phyloP scores from a whole-genome alignment of 441 rosid species.

The Viola pubescens region DNA sequence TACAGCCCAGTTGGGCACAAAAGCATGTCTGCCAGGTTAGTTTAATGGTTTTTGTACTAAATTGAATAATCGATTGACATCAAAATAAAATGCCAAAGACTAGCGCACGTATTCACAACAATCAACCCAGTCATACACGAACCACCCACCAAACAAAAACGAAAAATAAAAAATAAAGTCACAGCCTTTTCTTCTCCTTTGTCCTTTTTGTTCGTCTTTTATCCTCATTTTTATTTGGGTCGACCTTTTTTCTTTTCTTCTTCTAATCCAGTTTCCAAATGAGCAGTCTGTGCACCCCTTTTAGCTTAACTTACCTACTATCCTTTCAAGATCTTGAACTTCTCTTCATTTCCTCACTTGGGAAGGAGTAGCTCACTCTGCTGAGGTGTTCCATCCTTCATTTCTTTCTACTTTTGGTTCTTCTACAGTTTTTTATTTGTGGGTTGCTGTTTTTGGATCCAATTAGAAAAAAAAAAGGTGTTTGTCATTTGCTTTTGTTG shows the following conservation, averaged over 20 bases:
- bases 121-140: too few species aligned
- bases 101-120: too few species aligned
- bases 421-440: neutral
- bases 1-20: too few species aligned
- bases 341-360: constrained; percentile 2
- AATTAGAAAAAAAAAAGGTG: neutral
- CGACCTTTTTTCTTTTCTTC: neutral
- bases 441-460: neutral
- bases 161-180: too few species aligned
- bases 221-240: too few species aligned
- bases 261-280: neutral
- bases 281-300: neutral
- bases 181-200: too few species aligned
- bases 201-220: too few species aligned
- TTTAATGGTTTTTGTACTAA: too few species aligned
- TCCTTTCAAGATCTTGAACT: neutral
- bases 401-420: neutral
- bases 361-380: neutral
- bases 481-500: neutral
- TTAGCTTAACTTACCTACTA: neutral
- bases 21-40: too few species aligned
- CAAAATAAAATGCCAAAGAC: too few species aligned
- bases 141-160: too few species aligned
- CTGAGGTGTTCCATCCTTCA: neutral
- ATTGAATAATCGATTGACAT: too few species aligned